These are phyloP conservation scores for Sclerotinia minor DNA, from an alignment of 2,329 filamentous ascomycete species.

Conservation along the genomic window DNA sequence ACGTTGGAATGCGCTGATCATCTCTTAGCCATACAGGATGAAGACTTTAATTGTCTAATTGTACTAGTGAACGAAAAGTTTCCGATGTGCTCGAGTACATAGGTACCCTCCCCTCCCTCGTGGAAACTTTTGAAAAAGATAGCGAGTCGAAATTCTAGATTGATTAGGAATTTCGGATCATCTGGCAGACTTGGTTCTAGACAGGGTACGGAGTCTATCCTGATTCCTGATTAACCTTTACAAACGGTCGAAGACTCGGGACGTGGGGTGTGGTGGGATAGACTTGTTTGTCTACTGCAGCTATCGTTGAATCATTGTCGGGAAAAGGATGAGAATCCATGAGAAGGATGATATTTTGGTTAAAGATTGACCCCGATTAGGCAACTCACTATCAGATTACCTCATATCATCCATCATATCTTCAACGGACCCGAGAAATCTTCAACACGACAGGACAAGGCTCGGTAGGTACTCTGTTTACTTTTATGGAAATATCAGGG, in stretches of 20 bases:
- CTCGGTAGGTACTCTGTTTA: background rate
- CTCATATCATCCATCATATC: background rate
- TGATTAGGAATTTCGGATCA: no score
- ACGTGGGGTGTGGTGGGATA: slow-evolving; percentile 19
- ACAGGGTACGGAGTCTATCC: slow-evolving; percentile 14
- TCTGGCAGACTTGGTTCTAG: no score
- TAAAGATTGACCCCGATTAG: background rate
- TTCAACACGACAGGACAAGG: background rate
- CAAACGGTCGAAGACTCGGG: background rate
- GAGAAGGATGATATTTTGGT: background rate
- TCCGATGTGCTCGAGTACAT: background rate
- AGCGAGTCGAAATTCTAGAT: slow-evolving; percentile 3
- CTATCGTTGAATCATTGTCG: background rate
- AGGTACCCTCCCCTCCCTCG: background rate
- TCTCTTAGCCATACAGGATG: background rate
- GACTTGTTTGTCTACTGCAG: slow-evolving; percentile 9
- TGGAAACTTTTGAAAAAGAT: background rate
- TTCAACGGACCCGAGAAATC: background rate
- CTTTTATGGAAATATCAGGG: background rate
- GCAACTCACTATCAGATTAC: background rate
- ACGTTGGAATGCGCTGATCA: background rate
- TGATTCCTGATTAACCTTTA: background rate
- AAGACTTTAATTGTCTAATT: background rate
- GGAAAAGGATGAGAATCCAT: slow-evolving; percentile 6
- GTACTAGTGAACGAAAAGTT: background rate